Percentiles rank a stretch among this genome's conserved stretches.
Conservation (phyloP, 805 yeast species). For the Kuraishia piskuri region DNA sequence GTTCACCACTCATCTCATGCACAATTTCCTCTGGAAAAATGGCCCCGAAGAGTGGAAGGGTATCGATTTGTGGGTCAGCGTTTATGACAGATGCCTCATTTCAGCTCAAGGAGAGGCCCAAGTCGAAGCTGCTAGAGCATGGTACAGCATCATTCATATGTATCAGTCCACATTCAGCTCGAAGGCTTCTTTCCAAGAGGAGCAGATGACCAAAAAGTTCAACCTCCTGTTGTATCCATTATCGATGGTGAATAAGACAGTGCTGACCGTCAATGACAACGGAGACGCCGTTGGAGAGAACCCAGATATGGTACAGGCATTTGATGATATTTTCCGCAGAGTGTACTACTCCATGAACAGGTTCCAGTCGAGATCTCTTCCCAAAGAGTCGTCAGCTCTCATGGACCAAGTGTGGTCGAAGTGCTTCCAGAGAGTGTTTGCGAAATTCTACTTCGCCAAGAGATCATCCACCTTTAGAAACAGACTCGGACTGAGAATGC, state of each 20-base stretch:
- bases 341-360: background rate
- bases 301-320: background rate
- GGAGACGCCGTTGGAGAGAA: background rate
- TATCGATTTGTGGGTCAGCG: background rate
- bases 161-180: background rate
- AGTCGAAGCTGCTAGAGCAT: background rate
- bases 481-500: background rate
- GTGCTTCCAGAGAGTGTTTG: background rate
- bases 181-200: background rate
- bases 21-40: background rate
- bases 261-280: background rate
- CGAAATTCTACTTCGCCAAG: background rate
- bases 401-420: background rate
- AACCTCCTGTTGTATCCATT: background rate
- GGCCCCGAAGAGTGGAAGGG: background rate
- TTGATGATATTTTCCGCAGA: background rate
- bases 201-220: background rate
- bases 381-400: background rate
- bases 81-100: background rate
- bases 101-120: background rate
- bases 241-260: background rate
- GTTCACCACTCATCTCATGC: background rate
- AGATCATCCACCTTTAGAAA: background rate
- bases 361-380: background rate
- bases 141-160: background rate